Conservation (phyloP, 495 filamentous ascomycete genomes). For the Annulohypoxylon stygium region DNA sequence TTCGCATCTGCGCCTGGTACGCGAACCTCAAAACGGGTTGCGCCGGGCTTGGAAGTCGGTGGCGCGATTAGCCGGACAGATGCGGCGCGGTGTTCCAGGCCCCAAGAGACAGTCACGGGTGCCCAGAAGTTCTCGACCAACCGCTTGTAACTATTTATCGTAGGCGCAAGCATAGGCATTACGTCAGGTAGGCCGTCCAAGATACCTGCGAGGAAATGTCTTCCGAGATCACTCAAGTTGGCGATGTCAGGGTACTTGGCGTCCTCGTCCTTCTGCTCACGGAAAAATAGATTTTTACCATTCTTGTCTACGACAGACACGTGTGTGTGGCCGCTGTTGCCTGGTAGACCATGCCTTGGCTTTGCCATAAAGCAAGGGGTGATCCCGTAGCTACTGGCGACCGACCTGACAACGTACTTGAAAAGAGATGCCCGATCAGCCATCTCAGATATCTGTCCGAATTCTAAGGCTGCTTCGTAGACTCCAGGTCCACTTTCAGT, state of each 20-base stretch:
- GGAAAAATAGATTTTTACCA: slow-evolving; percentile 83
- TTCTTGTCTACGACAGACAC: slow-evolving; percentile 79
- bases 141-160: slow-evolving; percentile 96
- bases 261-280: slow-evolving; percentile 75
- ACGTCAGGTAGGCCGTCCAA: slow-evolving; percentile 91
- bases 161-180: slow-evolving; percentile 95
- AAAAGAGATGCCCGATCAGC: slow-evolving; percentile 92
- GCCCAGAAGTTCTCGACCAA: slow-evolving; percentile 99
- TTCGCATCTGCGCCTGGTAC: slow-evolving; percentile 94
- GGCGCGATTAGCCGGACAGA: slow-evolving; percentile 91
- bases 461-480: slow-evolving; percentile 93
- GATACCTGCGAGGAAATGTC: slow-evolving; percentile 94
- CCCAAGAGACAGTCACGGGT: slow-evolving; percentile 97
- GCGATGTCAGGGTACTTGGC: slow-evolving; percentile 79
- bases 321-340: slow-evolving; percentile 96
- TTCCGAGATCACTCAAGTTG: slow-evolving; percentile 85
- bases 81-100: slow-evolving; percentile 92
- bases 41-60: slow-evolving; percentile 82
- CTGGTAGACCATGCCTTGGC: slow-evolving; percentile 86
- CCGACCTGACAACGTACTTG: slow-evolving; percentile 92
- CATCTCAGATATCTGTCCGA: slow-evolving; percentile 84
- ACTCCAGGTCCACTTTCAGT: slow-evolving; percentile 97
- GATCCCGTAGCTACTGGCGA: slow-evolving; percentile 87
- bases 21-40: slow-evolving; percentile 91
- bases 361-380: slow-evolving; percentile 99